Evolutionary conservation across 139 green algal species (phyloP).

Genomic region (Chlorella sp.): DNA sequence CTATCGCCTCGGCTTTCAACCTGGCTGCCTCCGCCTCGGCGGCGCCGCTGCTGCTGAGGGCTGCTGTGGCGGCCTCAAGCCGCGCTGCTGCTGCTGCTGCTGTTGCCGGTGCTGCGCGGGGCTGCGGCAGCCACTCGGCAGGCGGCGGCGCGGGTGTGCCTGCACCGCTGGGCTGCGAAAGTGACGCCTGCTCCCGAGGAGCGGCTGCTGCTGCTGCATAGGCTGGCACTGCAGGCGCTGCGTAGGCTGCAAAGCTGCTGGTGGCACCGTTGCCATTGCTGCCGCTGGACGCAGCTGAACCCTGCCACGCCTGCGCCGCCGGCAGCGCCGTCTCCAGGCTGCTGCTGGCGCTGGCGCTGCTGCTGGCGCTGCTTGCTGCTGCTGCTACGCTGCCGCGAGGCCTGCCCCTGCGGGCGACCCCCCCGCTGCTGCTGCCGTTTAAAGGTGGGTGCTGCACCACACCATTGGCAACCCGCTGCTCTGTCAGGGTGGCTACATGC

Average conservation of each 20-base stretch:
- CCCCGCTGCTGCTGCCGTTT: neutral
- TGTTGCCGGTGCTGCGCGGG: neutral
- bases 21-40: neutral
- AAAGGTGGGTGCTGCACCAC: neutral
- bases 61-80: neutral
- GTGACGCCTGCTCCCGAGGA: neutral
- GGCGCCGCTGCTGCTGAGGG: neutral
- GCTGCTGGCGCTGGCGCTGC: neutral
- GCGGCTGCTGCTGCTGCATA: neutral
- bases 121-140: neutral
- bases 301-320: neutral
- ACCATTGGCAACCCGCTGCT: neutral
- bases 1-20: neutral
- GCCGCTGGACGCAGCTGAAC: neutral
- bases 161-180: neutral
- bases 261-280: neutral
- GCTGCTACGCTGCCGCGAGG: neutral
- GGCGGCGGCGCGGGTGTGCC: neutral
- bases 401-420: neutral
- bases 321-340: neutral
- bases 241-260: neutral
- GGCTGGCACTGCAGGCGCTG: neutral
- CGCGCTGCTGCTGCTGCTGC: conserved; percentile 5
- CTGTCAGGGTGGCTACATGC: neutral
- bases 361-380: neutral